phyloP scores from a whole-genome alignment of 257 asterid genomes.

The Galeopsis tetrahit region DNA sequence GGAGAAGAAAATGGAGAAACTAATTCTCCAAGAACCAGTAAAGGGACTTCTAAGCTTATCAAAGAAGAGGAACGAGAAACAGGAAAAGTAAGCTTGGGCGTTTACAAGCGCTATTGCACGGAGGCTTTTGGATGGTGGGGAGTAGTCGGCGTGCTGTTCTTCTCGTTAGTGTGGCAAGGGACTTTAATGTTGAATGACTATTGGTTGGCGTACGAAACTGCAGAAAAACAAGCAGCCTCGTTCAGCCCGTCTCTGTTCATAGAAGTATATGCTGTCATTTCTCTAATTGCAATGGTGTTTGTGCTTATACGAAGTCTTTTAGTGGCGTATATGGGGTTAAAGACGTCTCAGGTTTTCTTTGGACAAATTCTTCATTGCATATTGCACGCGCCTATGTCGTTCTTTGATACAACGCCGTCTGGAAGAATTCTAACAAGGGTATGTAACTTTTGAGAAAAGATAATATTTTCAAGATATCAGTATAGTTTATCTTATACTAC shows the following conservation, averaged over 20 bases:
- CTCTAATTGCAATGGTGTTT: constrained; percentile 48
- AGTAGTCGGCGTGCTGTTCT: constrained; percentile 49
- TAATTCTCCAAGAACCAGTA: constrained; percentile 40
- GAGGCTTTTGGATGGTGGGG: constrained; percentile 93
- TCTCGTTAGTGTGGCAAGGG: constrained; percentile 77
- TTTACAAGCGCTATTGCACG: constrained; percentile 82
- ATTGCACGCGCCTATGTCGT: constrained; percentile 96
- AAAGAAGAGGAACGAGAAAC: constrained; percentile 90
- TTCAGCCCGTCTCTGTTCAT: constrained; percentile 80
- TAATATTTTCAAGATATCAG: neutral
- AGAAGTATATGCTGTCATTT: constrained; percentile 61
- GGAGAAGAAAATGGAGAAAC: constrained; percentile 58
- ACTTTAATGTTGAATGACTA: constrained; percentile 76
- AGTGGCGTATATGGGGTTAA: constrained; percentile 73
- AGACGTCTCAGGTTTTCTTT: constrained; percentile 89
- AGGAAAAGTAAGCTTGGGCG: constrained; percentile 72
- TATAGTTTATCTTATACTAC: neutral
- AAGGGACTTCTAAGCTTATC: constrained; percentile 72
- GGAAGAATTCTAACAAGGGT: constrained; percentile 97
- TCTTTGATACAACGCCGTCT: constrained; percentile 97
- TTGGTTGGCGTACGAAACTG: constrained; percentile 92
- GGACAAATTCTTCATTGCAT: constrained; percentile 74
- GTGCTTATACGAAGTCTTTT: constrained; percentile 59
- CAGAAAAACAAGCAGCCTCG: constrained; percentile 58
- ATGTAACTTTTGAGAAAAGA: constrained; percentile 23